A percentile compares a stretch with the other conserved stretches of the same genome.
Conservation (phyloP, 148 eudicot genomes). For the Chenopodium berlandieri region DNA sequence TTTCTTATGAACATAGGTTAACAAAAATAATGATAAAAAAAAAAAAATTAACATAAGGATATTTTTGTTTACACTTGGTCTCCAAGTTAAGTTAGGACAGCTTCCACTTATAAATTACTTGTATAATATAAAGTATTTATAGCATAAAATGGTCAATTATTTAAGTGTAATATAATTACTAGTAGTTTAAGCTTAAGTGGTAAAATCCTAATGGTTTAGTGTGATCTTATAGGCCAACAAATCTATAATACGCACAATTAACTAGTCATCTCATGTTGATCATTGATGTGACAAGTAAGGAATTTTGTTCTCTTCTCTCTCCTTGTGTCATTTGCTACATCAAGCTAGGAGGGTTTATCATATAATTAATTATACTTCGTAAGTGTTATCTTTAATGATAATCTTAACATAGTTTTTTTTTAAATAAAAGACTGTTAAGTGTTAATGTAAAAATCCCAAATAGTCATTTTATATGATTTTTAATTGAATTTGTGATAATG, state of each 20-base stretch:
- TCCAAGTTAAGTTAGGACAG: slow-evolving; percentile 22
- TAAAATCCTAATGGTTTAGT: neutral
- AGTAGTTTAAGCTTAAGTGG: neutral
- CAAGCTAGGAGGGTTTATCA: too few relatives aligned
- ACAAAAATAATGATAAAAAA: too few relatives aligned
- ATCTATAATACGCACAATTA: neutral
- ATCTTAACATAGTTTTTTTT: too few relatives aligned
- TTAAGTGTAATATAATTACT: neutral
- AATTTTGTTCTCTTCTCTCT: neutral
- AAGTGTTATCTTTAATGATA: too few relatives aligned
- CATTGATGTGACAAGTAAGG: neutral
- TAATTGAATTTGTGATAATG: too few relatives aligned
- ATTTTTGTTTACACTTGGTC: neutral
- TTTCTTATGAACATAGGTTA: neutral
- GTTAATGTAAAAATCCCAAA: too few relatives aligned
- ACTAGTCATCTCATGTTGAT: neutral
- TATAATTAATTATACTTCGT: too few relatives aligned
- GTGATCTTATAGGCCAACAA: slow-evolving; percentile 1
- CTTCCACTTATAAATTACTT: neutral
- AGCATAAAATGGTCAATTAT: slow-evolving; percentile 4
- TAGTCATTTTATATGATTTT: too few relatives aligned
- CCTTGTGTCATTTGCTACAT: neutral
- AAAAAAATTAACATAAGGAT: too few relatives aligned
- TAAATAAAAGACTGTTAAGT: too few relatives aligned
- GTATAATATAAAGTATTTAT: neutral